A percentile compares a stretch with the other conserved stretches of the same genome.
These are phyloP conservation scores for Teratosphaeria pseudoeucalypti DNA, from an alignment of 2,329 filamentous ascomycete species.

Conservation along the genomic window DNA sequence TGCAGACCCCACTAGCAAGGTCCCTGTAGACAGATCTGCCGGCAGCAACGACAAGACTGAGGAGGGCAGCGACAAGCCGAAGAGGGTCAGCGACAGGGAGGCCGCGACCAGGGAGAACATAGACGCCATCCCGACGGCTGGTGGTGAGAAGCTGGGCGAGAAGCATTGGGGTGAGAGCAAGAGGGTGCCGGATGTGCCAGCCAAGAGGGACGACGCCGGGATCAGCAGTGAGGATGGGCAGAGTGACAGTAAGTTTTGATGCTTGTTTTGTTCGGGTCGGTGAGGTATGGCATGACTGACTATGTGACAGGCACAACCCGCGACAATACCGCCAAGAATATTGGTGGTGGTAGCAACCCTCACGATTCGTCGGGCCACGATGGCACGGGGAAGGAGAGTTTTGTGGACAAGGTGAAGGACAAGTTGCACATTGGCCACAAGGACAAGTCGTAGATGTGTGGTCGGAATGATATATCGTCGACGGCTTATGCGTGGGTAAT, in stretches of 20 bases:
- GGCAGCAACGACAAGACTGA: neutral
- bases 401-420: slow-evolving; percentile 20
- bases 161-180: slow-evolving; percentile 27
- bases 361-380: neutral
- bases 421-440: slow-evolving; percentile 15
- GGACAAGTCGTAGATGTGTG: neutral
- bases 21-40: neutral
- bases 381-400: slow-evolving; percentile 14
- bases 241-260: slow-evolving; percentile 16
- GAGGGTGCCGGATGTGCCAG: slow-evolving; percentile 21
- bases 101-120: slow-evolving; percentile 13
- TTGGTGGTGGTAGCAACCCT: slow-evolving; percentile 9
- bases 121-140: slow-evolving; percentile 23
- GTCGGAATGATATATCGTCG: neutral
- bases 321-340: slow-evolving; percentile 22
- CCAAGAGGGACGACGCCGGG: slow-evolving; percentile 4
- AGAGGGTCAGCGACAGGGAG: neutral
- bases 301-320: slow-evolving; percentile 11
- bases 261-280: neutral
- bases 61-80: slow-evolving; percentile 1
- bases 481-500: neutral
- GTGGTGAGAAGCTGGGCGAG: slow-evolving; percentile 21
- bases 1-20: slow-evolving; percentile 1
- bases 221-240: slow-evolving; percentile 17
- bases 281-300: neutral